Conservation (phyloP, 495 filamentous ascomycete species). For the Terfezia boudieri region DNA sequence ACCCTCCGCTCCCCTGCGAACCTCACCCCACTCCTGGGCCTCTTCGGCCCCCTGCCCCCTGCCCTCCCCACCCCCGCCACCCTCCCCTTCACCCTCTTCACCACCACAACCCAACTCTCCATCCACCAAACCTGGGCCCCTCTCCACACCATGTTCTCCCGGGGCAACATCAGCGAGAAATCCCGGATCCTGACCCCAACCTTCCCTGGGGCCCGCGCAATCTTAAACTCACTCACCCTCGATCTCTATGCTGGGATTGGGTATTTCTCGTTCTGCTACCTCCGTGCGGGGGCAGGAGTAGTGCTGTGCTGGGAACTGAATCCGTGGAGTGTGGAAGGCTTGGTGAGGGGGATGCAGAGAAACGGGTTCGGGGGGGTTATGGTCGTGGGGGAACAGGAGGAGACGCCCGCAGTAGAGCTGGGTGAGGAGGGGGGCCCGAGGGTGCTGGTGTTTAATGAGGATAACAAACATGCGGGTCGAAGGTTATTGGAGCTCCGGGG, state of each 20-base stretch:
- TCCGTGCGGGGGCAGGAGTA: conserved; percentile 39
- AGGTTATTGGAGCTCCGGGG: conserved; percentile 23
- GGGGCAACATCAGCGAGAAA: conserved; percentile 80
- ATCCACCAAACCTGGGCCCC: conserved; percentile 77
- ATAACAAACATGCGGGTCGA: conserved; percentile 34
- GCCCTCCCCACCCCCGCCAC: not conserved
- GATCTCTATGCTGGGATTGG: conserved; percentile 86
- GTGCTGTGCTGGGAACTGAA: conserved; percentile 82
- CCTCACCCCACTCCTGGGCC: conserved; percentile 5
- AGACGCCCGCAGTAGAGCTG: too few relatives aligned
- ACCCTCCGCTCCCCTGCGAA: conserved; percentile 1
- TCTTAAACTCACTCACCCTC: conserved; percentile 18
- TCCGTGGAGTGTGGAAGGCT: conserved; percentile 65
- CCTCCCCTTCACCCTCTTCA: conserved; percentile 36
- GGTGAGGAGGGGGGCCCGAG: not conserved
- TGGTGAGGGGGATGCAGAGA: conserved; percentile 40
- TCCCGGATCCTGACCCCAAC: conserved; percentile 34
- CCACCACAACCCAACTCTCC: conserved; percentile 47
- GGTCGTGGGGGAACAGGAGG: too few relatives aligned
- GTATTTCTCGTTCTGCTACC: conserved; percentile 72
- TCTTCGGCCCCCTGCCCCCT: conserved; percentile 1
- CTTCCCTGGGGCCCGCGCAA: not conserved
- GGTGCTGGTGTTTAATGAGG: conserved; percentile 46
- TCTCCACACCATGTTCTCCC: conserved; percentile 71
- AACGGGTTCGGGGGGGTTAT: conserved; percentile 37